Base-by-base conservation (phyloP, 2,329 filamentous ascomycete genomes). In the Bipolaris gigantea region DNA sequence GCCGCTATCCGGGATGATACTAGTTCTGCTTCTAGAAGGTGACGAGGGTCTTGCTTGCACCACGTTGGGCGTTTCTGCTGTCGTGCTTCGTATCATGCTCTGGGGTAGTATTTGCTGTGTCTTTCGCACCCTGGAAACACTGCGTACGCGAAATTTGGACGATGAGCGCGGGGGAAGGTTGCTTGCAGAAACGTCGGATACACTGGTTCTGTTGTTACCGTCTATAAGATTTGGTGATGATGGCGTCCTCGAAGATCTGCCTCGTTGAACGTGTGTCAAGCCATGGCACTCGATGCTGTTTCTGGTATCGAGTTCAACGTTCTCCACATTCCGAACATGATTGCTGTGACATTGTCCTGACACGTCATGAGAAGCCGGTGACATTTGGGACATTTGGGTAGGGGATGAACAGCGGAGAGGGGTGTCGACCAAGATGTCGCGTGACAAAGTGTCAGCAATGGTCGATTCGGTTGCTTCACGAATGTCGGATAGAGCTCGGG, bases 401-500 rank as follows among this genome's bases (percentile, higher is more conserved):
- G 69, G 58, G 36, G 72, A 73, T 13, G 57, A 53, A 41, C 61
- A 69, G n/a, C 59, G 62, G 36, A 50, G 52, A 7, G 67, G 43
- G 35, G 51, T 57, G 10, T 69, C 65, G 10, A 64, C 60, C 23
- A 65, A 54, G 21, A 66, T 62, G 33, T 66, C 69, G 43, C 61
- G 64, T 18, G 70, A 69, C 51, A 71, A 61, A 1, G 68, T 59
- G 11, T 79, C 76, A 16, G 72, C 73, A 19, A 80, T 61, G 57
- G 77, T 80, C 25, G 79, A 77, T 62, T 80, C 79, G 10, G 78
- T 81, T 59, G 79, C 68, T 60, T 80, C 79, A 56, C 78, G 75
- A 52, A 81, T 81, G 58, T 81, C 79, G 39, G 79, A 81, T 25
- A 81, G 63, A 40, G 78, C 77, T 41, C 79, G 75, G 38, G 72